These are phyloP conservation scores for Ophiobolus disseminans DNA, from an alignment of 2,329 filamentous ascomycete genomes.

Conservation along the genomic window DNA sequence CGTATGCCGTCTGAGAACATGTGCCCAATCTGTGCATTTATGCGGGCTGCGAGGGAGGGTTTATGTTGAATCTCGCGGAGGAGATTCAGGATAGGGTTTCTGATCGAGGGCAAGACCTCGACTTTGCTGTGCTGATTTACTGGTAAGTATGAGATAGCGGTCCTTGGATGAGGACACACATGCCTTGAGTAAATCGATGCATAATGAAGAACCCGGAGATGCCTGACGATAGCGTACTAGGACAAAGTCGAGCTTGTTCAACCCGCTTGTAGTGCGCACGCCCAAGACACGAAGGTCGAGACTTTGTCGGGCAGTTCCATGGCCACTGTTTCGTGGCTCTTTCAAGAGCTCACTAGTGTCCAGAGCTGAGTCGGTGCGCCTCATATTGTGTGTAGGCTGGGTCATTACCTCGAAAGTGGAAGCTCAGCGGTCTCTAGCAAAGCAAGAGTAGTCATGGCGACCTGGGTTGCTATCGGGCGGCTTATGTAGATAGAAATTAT, in stretches of 20 bases:
- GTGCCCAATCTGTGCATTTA: slow-evolving; percentile 65
- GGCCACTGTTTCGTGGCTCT: not conserved
- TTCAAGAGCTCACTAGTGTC: slow-evolving; percentile 6
- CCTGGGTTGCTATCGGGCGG: not conserved
- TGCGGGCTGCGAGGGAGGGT: slow-evolving; percentile 61
- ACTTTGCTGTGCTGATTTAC: slow-evolving; percentile 61
- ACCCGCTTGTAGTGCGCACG: slow-evolving; percentile 61
- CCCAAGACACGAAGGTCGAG: slow-evolving; percentile 63
- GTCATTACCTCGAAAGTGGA: slow-evolving; percentile 12
- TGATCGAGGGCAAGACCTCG: slow-evolving; percentile 61
- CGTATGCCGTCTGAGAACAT: slow-evolving; percentile 62
- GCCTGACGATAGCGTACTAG: slow-evolving; percentile 64
- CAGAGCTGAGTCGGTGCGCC: slow-evolving; percentile 22
- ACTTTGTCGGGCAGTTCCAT: slow-evolving; percentile 5
- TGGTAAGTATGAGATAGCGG: not conserved
- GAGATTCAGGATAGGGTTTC: slow-evolving; percentile 64
- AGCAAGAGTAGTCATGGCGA: not conserved
- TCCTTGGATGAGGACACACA: not conserved
- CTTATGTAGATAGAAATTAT: not conserved
- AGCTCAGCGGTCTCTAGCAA: slow-evolving; percentile 3
- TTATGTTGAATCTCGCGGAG: slow-evolving; percentile 63
- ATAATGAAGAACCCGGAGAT: slow-evolving; percentile 60
- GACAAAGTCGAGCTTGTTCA: slow-evolving; percentile 66
- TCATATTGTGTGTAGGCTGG: slow-evolving; percentile 8
- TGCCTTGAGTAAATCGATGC: slow-evolving; percentile 59